Percentiles rank a stretch among this genome's conserved stretches.
Conservation (phyloP, 2,329 filamentous ascomycete genomes). For the Chrysoporthe cubensis region DNA sequence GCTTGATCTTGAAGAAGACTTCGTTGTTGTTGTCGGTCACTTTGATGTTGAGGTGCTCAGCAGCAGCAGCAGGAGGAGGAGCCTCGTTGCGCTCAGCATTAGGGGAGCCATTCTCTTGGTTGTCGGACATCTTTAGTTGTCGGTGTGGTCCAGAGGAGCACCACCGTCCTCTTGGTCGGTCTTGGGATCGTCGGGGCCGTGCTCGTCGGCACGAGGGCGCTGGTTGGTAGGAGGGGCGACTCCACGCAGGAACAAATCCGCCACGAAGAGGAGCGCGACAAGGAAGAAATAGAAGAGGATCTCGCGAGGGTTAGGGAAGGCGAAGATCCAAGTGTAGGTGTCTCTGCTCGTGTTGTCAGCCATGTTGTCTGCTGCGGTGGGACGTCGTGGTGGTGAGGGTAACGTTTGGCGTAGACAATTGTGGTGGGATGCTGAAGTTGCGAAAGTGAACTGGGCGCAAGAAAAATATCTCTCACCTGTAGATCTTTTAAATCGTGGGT, state of each 20-base stretch:
- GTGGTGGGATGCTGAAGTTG: neutral
- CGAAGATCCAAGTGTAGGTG: neutral
- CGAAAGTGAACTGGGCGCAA: neutral
- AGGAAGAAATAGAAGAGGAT: neutral
- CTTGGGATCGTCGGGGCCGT: neutral
- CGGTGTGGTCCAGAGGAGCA: neutral
- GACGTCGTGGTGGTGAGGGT: neutral
- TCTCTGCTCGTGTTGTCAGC: neutral
- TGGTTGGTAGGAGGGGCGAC: neutral
- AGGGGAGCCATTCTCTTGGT: slow-evolving; percentile 55
- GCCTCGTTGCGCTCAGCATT: slow-evolving; percentile 45
- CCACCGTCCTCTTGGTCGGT: neutral
- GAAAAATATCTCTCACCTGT: slow-evolving; percentile 5
- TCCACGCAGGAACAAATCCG: no score
- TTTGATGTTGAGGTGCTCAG: slow-evolving; percentile 97
- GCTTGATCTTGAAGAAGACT: slow-evolving; percentile 99
- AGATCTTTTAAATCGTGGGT: neutral
- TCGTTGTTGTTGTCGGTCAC: slow-evolving; percentile 99
- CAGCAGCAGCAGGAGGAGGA: slow-evolving; percentile 42
- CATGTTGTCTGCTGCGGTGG: neutral
- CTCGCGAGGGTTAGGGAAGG: neutral
- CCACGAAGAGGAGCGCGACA: no score
- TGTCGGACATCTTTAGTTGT: slow-evolving; percentile 45
- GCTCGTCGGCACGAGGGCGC: neutral
- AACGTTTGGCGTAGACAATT: neutral